Conservation (phyloP, 176 grass and related monocot species). For the Bromus sterilis region DNA sequence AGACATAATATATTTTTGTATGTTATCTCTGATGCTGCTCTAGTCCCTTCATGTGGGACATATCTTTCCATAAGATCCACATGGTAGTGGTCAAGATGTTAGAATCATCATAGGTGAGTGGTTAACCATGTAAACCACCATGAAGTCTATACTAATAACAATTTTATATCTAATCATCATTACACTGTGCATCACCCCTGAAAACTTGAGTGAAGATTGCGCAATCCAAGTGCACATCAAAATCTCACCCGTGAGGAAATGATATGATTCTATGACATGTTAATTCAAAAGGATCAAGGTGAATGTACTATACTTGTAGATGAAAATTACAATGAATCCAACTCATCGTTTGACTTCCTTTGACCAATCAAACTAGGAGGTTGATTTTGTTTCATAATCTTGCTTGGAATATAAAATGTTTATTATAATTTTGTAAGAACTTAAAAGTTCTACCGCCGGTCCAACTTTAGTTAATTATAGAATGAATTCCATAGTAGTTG, state of each 20-base stretch:
- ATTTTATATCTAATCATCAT: not conserved
- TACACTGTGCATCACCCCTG: not conserved
- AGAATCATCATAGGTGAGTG: conserved; percentile 3
- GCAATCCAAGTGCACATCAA: not conserved
- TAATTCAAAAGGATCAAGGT: not conserved
- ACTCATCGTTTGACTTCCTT: not conserved
- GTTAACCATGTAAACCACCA: not conserved
- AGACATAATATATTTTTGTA: not conserved
- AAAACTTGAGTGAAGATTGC: not conserved
- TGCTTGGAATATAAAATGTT: not conserved
- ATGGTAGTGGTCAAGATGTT: not conserved
- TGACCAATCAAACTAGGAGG: not conserved
- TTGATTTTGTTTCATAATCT: not conserved
- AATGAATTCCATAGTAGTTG: too few relatives aligned
- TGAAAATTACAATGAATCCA: not conserved
- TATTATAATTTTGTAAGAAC: not conserved
- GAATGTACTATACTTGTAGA: not conserved
- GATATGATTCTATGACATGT: not conserved
- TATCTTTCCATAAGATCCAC: not conserved
- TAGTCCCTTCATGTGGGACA: not conserved
- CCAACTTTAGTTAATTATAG: not conserved
- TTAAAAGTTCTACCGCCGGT: not conserved
- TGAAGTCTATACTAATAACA: not conserved
- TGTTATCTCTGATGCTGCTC: not conserved
- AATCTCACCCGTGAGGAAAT: not conserved